Base-by-base conservation (phyloP, 345 rosid genomes). In the Arabidopsis arenosa region DNA sequence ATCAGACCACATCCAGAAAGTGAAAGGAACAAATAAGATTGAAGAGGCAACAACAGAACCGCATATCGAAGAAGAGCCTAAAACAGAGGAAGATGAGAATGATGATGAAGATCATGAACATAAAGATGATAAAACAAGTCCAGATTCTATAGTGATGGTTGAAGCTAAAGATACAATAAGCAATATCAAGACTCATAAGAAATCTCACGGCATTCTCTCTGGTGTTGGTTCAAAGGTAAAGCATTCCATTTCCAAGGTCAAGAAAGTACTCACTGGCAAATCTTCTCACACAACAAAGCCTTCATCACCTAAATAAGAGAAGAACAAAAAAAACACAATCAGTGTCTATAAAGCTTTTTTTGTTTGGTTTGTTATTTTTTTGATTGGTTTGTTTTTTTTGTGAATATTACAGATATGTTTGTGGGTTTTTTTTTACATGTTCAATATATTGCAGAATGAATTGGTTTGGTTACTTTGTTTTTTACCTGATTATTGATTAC, bases 151-250 rank as follows among this genome's bases (percentile, higher is more conserved):
- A 0, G 86, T 90, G 62, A 82, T 90, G 78, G 89, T 83, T 35
- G 95, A 91, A 75, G 84, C 83, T 39, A 91, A 76, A 79, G 97
- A 88, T 17, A 77, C 76, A 12, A 83, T 83, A 0, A 73, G 77
- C 59, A 86, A 83, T 9, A 76, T 79, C 81, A 90, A 86, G 73
- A 75, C 73, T 48, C 82, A 83, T 30, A 93, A 90, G 84, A 93
- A 93, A 79, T 88, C 96, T 35, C 91, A 89, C 40, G 84, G 75
- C 77, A 83, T 93, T 77, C 85, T 93, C 60, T 86, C 96, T 49
- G 93, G 91, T 2, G 93, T 93, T 23, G 87, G 96, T 52, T 93
- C 97, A 61, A 90, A 87, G 83, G 97, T 93, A 18, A 93, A 93
- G 78, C 89, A 90, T 66, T 91, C 98, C 3, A 88, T 91, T 77